phyloP scores from a whole-genome alignment of 192 early-diverging fungal genomes.

The Umbelopsis ramanniana region DNA sequence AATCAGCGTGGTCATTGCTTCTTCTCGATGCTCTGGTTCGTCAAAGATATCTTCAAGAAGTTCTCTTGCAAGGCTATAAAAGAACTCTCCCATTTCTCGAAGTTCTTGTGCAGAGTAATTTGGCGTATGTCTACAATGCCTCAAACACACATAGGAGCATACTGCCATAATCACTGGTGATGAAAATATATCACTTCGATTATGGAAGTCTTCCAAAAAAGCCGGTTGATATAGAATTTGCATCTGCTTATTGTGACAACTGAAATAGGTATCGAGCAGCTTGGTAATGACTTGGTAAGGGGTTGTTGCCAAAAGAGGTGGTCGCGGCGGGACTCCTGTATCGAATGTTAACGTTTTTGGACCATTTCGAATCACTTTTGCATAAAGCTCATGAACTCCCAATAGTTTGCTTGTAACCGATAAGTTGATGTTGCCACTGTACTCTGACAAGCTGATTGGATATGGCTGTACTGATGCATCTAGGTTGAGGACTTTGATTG shows the following conservation, averaged over 20 bases:
- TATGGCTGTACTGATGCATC: background rate
- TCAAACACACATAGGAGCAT: background rate
- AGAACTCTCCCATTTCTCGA: conserved; percentile 13
- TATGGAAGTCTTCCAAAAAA: background rate
- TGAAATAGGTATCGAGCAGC: background rate
- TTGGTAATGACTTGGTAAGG: background rate
- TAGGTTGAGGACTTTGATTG: background rate
- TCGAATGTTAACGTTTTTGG: background rate
- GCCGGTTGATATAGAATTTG: background rate
- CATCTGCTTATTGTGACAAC: conserved; percentile 5
- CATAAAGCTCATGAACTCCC: background rate
- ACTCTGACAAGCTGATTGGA: background rate
- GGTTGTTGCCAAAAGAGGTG: background rate
- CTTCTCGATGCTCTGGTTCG: conserved; percentile 15
- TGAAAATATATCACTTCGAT: background rate
- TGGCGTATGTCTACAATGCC: conserved; percentile 13
- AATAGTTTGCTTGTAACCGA: background rate
- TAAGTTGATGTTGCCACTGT: background rate
- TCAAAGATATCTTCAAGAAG: conserved; percentile 29
- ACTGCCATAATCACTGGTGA: conserved; percentile 1
- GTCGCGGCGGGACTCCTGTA: background rate
- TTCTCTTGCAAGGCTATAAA: background rate
- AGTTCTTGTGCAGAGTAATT: conserved; percentile 5
- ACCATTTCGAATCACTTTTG: background rate
- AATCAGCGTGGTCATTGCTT: conserved; percentile 12